phyloP scores from a whole-genome alignment of 805 yeast species.

The Wilhelminamyces savonicus region DNA sequence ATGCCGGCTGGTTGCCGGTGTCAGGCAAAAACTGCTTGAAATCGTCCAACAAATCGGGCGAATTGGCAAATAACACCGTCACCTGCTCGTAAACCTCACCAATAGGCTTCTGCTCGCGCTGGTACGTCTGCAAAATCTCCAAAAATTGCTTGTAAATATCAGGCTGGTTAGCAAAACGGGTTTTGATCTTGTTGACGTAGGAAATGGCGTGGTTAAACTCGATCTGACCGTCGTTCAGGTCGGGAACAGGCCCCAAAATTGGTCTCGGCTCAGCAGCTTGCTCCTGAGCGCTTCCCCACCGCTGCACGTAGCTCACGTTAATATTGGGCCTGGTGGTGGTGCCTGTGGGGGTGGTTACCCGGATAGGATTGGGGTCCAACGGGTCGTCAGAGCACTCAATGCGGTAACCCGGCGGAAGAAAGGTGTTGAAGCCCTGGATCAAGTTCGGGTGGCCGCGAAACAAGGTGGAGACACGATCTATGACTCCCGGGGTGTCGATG shows the following conservation, averaged over 20 bases:
- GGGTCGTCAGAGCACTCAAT: conserved; percentile 90
- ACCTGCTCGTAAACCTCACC: conserved; percentile 94
- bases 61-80: conserved; percentile 78
- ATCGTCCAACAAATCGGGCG: conserved; percentile 92
- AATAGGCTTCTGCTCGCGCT: conserved; percentile 91
- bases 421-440: conserved; percentile 96
- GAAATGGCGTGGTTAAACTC: conserved; percentile 97
- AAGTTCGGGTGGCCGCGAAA: conserved; percentile 90
- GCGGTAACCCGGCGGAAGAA: conserved; percentile 92
- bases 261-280: conserved; percentile 4
- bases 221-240: conserved; percentile 48
- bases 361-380: conserved; percentile 83
- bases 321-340: conserved; percentile 67
- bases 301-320: conserved; percentile 15
- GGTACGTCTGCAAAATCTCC: conserved; percentile 94
- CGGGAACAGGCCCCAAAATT: not conserved
- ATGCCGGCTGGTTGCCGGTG: conserved; percentile 37
- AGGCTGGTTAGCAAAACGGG: conserved; percentile 88
- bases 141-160: conserved; percentile 91
- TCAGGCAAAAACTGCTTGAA: conserved; percentile 95
- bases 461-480: conserved; percentile 85
- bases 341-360: conserved; percentile 95
- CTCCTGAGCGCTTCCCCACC: conserved; percentile 18
- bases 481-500: conserved; percentile 97
- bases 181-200: conserved; percentile 93